These are phyloP conservation scores for Saccharomyces paradoxus DNA, from an alignment of 805 yeast species.

Conservation along the genomic window DNA sequence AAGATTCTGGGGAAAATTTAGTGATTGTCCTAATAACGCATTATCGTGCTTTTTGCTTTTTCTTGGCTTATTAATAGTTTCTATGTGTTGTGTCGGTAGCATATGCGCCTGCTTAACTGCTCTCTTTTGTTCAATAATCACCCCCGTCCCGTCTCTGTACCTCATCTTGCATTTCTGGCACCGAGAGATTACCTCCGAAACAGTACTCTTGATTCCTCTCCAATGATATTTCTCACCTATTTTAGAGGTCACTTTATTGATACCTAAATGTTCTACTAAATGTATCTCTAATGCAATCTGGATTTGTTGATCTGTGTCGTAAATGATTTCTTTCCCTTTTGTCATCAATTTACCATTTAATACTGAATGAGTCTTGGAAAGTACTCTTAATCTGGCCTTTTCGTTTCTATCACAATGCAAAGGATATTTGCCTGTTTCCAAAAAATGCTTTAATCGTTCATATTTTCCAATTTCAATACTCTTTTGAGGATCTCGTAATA, in stretches of 20 bases:
- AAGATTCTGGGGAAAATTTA: neutral
- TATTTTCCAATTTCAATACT: conserved; percentile 39
- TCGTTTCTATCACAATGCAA: conserved; percentile 74
- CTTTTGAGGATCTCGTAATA: conserved; percentile 22
- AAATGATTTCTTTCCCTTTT: conserved; percentile 75
- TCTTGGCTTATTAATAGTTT: neutral
- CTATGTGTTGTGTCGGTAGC: conserved; percentile 13
- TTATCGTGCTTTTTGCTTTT: neutral
- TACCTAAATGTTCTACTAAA: conserved; percentile 68
- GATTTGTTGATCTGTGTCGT: conserved; percentile 65
- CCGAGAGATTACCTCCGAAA: conserved; percentile 63
- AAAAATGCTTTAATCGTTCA: conserved; percentile 67
- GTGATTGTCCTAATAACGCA: neutral
- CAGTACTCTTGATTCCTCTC: conserved; percentile 85
- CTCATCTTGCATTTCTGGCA: conserved; percentile 67
- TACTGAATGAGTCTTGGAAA: conserved; percentile 68
- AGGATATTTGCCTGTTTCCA: conserved; percentile 83
- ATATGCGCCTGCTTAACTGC: conserved; percentile 22
- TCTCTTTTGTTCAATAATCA: conserved; percentile 18
- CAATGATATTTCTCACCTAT: conserved; percentile 81
- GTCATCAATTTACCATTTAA: conserved; percentile 65
- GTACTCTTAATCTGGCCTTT: conserved; percentile 68
- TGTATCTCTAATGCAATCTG: conserved; percentile 70
- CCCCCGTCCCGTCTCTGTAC: conserved; percentile 28
- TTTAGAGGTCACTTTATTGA: conserved; percentile 73